Evolutionary conservation across 208 protist species (phyloP), one percentile per base, ranked within the genome.

Genomic region (Crithidia brevicula): DNA sequence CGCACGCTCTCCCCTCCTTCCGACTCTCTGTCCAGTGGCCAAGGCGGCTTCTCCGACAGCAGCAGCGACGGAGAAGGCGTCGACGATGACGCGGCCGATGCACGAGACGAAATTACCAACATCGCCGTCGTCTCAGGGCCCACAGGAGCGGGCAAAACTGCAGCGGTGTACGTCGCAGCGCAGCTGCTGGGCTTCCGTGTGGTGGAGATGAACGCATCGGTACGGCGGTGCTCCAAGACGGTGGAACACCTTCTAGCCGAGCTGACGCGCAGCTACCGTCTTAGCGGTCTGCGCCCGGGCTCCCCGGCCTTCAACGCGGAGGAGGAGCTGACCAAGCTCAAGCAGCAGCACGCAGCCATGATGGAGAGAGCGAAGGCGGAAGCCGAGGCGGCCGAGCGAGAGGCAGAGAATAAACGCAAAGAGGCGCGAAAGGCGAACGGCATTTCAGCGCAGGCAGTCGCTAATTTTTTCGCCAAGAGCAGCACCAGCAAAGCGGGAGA

Each of bases 181-280:
- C 72, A 82, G 27, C 72, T 92, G 38, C 83, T 92, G 20, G 78
- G 80, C 28, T 95, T 85, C 30, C 86, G 85, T 31, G 89, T 95
- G 36, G 85, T 95, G 33, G 89, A 95, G 70, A 87, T 95, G 82
- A 95, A 95, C 50, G 81, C 84, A 4, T 87, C 84, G 27, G 76
- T 89, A 45, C 68, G 74, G 54, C 83, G 89, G 16, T 86, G 80
- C 50, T 76, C 89, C 4, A 87, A 90, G 63, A 82, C 74, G 51
- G 79, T 95, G 52, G 84, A 90, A 46, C 81, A 76, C n/a, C 79
- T 95, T 1, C 68, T 95, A 15, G 85, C 89, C 15, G 86, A 95
- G 65, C 75, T 95, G 4, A 95, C 89, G 53, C 83, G 80, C 49
- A 95, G 89, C 56, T 45, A 86, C 45, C 81, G 86, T 6, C 79